Conservation (phyloP, 306 rosid genomes). For the Alnus glutinosa region DNA sequence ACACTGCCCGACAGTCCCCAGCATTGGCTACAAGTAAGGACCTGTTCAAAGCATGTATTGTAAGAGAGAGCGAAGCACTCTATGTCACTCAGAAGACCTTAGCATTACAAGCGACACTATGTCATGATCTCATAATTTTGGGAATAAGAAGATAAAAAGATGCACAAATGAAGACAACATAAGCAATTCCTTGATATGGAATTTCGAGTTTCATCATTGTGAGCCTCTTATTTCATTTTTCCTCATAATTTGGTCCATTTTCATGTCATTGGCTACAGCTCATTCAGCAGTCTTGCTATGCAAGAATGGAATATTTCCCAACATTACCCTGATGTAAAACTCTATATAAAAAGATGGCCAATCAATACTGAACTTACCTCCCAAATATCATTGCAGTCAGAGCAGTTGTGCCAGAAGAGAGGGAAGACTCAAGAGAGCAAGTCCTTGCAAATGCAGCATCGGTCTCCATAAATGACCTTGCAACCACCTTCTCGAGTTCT, state of each 20-base stretch:
- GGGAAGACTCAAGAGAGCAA: slow-evolving; percentile 60
- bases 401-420: slow-evolving; percentile 93
- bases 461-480: slow-evolving; percentile 73
- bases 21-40: slow-evolving; percentile 96
- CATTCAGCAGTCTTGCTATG: not conserved
- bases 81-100: not conserved
- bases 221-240: not conserved
- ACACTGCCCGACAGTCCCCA: slow-evolving; percentile 90
- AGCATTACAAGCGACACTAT: not conserved
- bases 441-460: slow-evolving; percentile 79
- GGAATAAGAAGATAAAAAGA: not conserved
- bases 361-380: slow-evolving; percentile 47
- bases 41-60: slow-evolving; percentile 39
- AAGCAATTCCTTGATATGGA: not conserved
- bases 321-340: not conserved
- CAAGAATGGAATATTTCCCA: not conserved
- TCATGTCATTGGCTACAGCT: not conserved
- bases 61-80: not conserved
- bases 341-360: not conserved
- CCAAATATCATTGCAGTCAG: slow-evolving; percentile 92
- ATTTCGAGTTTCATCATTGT: not conserved
- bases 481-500: slow-evolving; percentile 88
- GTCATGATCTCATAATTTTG: not conserved
- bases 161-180: not conserved
- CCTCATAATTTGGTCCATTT: not conserved